Evolutionary conservation across 2,329 filamentous ascomycete species (phyloP).

Genomic region (Pyrenophora seminiperda): DNA sequence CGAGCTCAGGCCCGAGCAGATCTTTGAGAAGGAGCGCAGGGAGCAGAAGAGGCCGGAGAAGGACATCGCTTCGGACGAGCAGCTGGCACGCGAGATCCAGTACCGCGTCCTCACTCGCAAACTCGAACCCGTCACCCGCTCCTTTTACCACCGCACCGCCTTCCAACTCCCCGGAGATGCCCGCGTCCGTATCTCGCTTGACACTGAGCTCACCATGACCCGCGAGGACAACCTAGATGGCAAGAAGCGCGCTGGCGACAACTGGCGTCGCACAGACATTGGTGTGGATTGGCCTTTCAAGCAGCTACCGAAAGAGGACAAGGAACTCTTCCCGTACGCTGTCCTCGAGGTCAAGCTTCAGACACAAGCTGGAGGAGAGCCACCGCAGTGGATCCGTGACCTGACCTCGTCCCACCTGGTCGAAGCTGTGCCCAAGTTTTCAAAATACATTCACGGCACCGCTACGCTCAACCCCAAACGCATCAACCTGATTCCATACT

Average conservation of each 20-base stretch:
- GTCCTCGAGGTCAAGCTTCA: conserved; percentile 97
- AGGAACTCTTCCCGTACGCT: conserved; percentile 93
- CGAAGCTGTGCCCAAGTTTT: conserved; percentile 98
- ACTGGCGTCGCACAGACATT: conserved; percentile 97
- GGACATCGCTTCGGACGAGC: conserved; percentile 88
- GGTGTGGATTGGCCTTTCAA: conserved; percentile 94
- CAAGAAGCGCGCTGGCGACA: conserved; percentile 73
- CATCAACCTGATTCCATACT: conserved; percentile 91
- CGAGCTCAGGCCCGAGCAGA: conserved; percentile 78
- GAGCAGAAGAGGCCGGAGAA: conserved; percentile 93
- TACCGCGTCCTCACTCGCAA: conserved; percentile 88
- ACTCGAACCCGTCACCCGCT: conserved; percentile 86
- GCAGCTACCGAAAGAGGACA: conserved; percentile 81
- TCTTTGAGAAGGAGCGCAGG: conserved; percentile 96
- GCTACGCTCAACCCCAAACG: conserved; percentile 83
- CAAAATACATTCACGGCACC: conserved; percentile 97
- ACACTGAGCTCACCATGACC: conserved; percentile 93
- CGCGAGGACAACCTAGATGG: conserved; percentile 95
- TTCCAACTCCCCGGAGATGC: conserved; percentile 97
- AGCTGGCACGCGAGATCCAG: conserved; percentile 88
- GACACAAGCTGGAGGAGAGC: conserved; percentile 92
- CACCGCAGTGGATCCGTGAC: conserved; percentile 94
- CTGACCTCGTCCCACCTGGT: conserved; percentile 92
- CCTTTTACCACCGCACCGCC: conserved; percentile 97
- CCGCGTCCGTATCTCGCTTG: conserved; percentile 92